Conservation (phyloP, 2,329 filamentous ascomycete genomes). For the Albophoma yamanashiensis region DNA sequence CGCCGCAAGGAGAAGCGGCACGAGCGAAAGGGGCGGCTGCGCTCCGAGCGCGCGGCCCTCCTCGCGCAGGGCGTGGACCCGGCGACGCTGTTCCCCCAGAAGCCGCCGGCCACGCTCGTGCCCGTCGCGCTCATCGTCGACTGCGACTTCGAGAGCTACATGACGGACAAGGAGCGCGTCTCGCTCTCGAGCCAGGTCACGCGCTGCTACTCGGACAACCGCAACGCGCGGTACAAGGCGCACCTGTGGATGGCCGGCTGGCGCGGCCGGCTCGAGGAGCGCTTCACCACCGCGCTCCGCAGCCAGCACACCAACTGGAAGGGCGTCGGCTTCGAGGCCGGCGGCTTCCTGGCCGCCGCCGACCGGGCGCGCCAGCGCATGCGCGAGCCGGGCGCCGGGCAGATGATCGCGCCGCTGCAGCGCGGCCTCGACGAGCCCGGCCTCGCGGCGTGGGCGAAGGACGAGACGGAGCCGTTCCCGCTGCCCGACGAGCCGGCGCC, state of each 20-base stretch:
- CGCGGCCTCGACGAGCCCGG: constrained; percentile 17
- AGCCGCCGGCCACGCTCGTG: constrained; percentile 39
- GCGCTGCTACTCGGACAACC: constrained; percentile 82
- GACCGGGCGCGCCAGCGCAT: constrained; percentile 58
- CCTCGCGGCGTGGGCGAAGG: constrained; percentile 15
- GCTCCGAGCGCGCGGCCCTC: constrained; percentile 36
- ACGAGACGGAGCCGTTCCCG: constrained; percentile 21
- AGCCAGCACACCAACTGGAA: constrained; percentile 72
- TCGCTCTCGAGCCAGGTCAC: constrained; percentile 79
- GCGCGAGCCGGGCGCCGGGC: constrained; percentile 37
- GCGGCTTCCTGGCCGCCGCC: constrained; percentile 63
- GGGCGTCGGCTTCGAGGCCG: constrained; percentile 60
- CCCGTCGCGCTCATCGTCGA: constrained; percentile 79
- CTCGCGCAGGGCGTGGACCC: constrained; percentile 37
- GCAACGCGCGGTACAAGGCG: constrained; percentile 51
- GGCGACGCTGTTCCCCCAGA: constrained; percentile 19
- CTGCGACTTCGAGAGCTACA: constrained; percentile 83
- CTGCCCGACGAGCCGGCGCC: constrained; percentile 21
- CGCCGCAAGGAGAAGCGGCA: constrained; percentile 45
- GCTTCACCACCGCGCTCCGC: constrained; percentile 67
- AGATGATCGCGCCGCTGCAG: constrained; percentile 48
- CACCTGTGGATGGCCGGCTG: constrained; percentile 74
- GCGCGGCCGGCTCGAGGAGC: constrained; percentile 59
- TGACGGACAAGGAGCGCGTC: constrained; percentile 76
- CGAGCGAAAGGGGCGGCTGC: constrained; percentile 34